A percentile compares a stretch with the other conserved stretches of the same genome.
Evolutionary conservation across 805 yeast species (phyloP).

Genomic region (Yarrowia phangngaensis): DNA sequence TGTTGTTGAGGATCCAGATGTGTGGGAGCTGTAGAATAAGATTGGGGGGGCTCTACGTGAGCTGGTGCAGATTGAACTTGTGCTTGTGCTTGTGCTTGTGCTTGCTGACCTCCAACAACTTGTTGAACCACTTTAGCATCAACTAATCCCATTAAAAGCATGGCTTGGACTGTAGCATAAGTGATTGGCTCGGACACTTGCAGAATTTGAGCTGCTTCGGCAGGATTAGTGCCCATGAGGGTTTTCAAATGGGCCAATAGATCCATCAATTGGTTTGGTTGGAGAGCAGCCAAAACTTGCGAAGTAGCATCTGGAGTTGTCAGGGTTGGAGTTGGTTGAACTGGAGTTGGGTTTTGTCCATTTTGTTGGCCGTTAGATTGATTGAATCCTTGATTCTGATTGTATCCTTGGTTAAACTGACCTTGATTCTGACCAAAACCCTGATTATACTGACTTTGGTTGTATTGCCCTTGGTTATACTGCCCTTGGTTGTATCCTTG

Average conservation of each 20-base stretch:
- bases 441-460: too few species aligned
- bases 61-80: conserved; percentile 27
- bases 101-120: conserved; percentile 31
- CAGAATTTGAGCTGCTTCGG: conserved; percentile 56
- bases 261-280: conserved; percentile 48
- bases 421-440: too few species aligned
- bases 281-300: conserved; percentile 41
- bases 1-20: conserved; percentile 43
- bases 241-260: conserved; percentile 54
- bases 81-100: conserved; percentile 15
- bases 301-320: conserved; percentile 53
- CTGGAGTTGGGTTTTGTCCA: conserved; percentile 25
- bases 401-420: too few species aligned
- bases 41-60: conserved; percentile 26
- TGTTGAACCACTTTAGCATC: conserved; percentile 35
- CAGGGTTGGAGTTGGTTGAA: conserved; percentile 33
- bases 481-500: too few species aligned
- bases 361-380: background rate
- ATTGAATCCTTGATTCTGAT: too few species aligned
- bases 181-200: conserved; percentile 60
- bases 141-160: conserved; percentile 45
- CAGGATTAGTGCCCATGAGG: conserved; percentile 57
- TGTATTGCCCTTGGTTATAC: too few species aligned
- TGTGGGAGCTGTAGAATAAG: conserved; percentile 25
- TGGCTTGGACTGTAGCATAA: conserved; percentile 70